These are phyloP conservation scores for Nyctanthes arbortristis DNA, from an alignment of 257 asterid species.

Conservation along the genomic window DNA sequence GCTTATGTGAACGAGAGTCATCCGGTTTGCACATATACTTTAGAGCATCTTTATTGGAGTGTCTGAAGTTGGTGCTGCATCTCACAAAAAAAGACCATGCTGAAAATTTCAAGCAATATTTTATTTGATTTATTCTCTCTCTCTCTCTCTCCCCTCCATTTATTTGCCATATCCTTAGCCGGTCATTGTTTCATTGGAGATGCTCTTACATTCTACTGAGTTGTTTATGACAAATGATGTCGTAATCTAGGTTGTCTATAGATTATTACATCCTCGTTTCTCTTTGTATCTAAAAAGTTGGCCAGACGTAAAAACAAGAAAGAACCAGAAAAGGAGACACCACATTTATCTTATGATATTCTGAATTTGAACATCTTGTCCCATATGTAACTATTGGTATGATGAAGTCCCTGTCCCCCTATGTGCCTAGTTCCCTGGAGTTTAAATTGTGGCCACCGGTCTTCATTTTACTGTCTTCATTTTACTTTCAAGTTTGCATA, in stretches of 20 bases:
- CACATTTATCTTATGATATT: no score
- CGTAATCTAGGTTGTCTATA: no score
- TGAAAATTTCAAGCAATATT: no score
- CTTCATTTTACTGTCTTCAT: no score
- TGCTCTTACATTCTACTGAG: not conserved
- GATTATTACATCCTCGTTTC: not conserved
- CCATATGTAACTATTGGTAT: not conserved
- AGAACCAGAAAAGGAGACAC: not conserved
- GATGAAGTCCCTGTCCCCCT: not conserved
- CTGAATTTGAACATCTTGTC: not conserved
- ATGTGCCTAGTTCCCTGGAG: not conserved
- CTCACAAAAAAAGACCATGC: no score
- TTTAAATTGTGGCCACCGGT: not conserved
- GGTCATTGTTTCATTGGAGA: not conserved
- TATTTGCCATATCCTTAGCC: no score
- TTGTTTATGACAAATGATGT: not conserved
- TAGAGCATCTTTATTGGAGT: no score
- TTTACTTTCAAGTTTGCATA: not conserved
- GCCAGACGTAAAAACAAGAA: not conserved
- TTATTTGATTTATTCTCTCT: no score
- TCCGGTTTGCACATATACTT: no score
- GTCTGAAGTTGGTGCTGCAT: no score
- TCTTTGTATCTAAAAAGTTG: not conserved
- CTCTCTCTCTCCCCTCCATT: no score
- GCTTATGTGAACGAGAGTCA: slow-evolving; percentile 1